Percentiles rank a stretch among this genome's conserved stretches.
Conservation (phyloP, 768 basidiomycete genomes). For the Termitomyces sp. region DNA sequence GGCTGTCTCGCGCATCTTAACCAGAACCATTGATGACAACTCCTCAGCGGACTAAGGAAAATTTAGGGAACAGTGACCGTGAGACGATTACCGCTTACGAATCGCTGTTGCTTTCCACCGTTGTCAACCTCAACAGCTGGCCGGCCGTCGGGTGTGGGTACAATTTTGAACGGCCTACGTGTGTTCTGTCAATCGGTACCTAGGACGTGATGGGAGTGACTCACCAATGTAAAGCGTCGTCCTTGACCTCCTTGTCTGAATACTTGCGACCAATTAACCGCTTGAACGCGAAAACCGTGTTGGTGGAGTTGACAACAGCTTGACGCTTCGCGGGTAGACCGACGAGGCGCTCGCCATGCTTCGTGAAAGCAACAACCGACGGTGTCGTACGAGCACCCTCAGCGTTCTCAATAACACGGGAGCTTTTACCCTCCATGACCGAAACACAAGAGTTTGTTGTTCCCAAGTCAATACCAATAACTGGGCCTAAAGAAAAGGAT, state of each 20-base stretch:
- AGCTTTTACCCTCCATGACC: conserved; percentile 93
- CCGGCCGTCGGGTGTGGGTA: conserved; percentile 67
- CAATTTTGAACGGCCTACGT: conserved; percentile 77
- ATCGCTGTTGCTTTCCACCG: conserved; percentile 78
- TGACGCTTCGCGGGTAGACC: conserved; percentile 97
- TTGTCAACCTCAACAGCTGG: conserved; percentile 86
- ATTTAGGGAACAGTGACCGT: conserved; percentile 5
- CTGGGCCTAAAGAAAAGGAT: conserved; percentile 55
- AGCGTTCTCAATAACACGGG: conserved; percentile 95
- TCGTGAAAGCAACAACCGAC: conserved; percentile 98
- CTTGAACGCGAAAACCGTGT: conserved; percentile 95
- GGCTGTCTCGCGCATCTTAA: conserved; percentile 96
- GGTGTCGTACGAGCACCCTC: conserved; percentile 98
- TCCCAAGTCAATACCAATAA: conserved; percentile 96
- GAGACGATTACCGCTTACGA: conserved; percentile 45
- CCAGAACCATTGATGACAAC: conserved; percentile 82
- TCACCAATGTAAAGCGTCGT: conserved; percentile 84
- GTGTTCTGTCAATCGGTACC: neutral
- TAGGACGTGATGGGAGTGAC: conserved; percentile 19
- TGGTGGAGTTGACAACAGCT: conserved; percentile 91
- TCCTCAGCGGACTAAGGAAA: conserved; percentile 73
- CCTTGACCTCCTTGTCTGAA: conserved; percentile 90
- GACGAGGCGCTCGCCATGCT: conserved; percentile 94
- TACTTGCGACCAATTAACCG: conserved; percentile 93
- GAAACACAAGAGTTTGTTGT: conserved; percentile 91